Conservation (phyloP, 129 eudicot genomes). For the Saposhnikovia divaricata region DNA sequence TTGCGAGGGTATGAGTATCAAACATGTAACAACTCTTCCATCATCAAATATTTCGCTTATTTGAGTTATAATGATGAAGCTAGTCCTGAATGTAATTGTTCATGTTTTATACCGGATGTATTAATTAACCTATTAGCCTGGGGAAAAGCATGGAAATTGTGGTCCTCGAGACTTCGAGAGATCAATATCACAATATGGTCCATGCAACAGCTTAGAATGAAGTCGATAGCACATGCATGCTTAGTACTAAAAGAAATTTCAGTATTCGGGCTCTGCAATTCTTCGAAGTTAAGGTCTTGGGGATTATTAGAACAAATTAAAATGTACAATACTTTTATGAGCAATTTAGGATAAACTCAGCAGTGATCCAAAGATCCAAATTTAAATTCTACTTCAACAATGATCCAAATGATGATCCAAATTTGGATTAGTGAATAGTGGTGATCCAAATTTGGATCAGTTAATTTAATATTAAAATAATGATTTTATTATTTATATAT, state of each 20-base stretch:
- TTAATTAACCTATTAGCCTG: neutral
- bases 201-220: neutral
- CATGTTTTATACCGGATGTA: neutral
- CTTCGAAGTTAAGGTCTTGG: no score
- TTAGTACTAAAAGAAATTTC: neutral
- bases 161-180: neutral
- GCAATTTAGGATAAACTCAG: no score
- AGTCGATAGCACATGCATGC: conserved; percentile 2
- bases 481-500: no score
- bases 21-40: neutral
- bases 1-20: neutral
- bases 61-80: neutral
- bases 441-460: no score
- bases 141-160: neutral
- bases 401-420: no score
- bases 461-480: no score
- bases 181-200: neutral
- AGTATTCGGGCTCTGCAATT: no score
- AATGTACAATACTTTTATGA: no score
- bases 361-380: no score
- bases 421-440: no score
- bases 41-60: neutral
- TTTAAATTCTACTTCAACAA: no score
- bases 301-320: no score
- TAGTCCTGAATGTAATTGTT: neutral